Conservation (phyloP, 768 basidiomycete genomes). For the Lactarius akahatsu region DNA sequence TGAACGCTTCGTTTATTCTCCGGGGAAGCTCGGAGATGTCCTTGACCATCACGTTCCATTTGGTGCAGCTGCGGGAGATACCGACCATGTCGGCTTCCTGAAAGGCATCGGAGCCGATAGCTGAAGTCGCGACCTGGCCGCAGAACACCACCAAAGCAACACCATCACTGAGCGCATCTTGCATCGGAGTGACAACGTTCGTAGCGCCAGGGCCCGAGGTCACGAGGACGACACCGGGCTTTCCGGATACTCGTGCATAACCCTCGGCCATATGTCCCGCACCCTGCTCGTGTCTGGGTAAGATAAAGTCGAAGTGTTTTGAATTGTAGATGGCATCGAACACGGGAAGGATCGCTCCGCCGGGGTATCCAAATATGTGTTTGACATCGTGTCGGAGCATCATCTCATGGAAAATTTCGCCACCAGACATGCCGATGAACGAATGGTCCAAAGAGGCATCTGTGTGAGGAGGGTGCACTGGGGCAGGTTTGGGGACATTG, state of each 20-base stretch:
- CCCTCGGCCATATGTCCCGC: conserved; percentile 99
- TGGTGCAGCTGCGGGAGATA: conserved; percentile 95
- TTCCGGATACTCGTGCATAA: conserved; percentile 95
- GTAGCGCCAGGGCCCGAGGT: conserved; percentile 98
- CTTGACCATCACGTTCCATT: conserved; percentile 99
- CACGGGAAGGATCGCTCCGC: conserved; percentile 98
- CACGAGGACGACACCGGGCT: conserved; percentile 96
- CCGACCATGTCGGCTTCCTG: conserved; percentile 98
- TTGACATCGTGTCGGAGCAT: conserved; percentile 96
- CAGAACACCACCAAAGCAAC: conserved; percentile 93
- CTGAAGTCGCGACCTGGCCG: conserved; percentile 98
- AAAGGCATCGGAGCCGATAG: conserved; percentile 98
- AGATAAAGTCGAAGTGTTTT: conserved; percentile 89
- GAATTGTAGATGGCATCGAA: conserved; percentile 99
- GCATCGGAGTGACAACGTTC: conserved; percentile 97
- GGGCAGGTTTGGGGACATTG: conserved; percentile 40
- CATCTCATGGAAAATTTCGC: conserved; percentile 99
- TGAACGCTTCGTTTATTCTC: conserved; percentile 98
- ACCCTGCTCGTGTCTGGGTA: conserved; percentile 96
- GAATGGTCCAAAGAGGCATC: conserved; percentile 66
- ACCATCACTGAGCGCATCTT: conserved; percentile 94
- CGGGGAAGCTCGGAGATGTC: conserved; percentile 92
- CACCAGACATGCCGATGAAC: conserved; percentile 93
- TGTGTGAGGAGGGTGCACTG: conserved; percentile 40
- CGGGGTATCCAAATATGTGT: conserved; percentile 97